Evolutionary conservation across 148 eudicot species (phyloP), one percentile per base, ranked within the genome.

Genomic region (Simmondsia chinensis): DNA sequence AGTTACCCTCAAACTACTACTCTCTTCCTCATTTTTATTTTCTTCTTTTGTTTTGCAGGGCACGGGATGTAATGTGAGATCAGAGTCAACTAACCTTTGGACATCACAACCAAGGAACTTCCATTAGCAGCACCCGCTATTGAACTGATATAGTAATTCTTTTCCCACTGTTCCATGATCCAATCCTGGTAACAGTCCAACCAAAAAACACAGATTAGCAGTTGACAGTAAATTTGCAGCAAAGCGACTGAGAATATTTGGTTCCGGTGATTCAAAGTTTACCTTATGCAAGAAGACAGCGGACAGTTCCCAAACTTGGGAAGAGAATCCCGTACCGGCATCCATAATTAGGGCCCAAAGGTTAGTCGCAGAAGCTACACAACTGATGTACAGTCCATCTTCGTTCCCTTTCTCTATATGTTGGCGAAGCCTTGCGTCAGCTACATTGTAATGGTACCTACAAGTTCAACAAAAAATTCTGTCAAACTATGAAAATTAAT

Each of bases 271-370:
- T n/a, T 15, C 9, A 7, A 45, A 2, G 21, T 13, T 26, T 39
- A 81, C 94, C 94, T 83, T 83, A 72, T 76, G 80, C 44, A 83
- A 76, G 38, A 83, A 79, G 38, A 39, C 19, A 0, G 94, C 84
- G 43, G 94, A 83, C 1, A 79, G 72, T 40, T 80, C 68, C 52
- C 79, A 76, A 64, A 72, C 74, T 72, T 83, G 94, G 6, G 49
- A 35, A 33, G 19, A 45, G 56, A 79, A 79, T 38, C 79, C 79
- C 33, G 87, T 79, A 49, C 87, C 87, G 31, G 87, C 83, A 48
- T 83, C 94, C 84, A 83, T 71, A 46, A 83, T 76, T 12, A 79
- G 36, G 2, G 94, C 94, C 94, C 94, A 83, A 17, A 83, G 51
- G 29, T 71, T 77, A 28, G 55, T 64, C 64, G 63, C 59, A 43